These are phyloP conservation scores for Spiraea crenata DNA, from an alignment of 331 rosid species.

Conservation along the genomic window DNA sequence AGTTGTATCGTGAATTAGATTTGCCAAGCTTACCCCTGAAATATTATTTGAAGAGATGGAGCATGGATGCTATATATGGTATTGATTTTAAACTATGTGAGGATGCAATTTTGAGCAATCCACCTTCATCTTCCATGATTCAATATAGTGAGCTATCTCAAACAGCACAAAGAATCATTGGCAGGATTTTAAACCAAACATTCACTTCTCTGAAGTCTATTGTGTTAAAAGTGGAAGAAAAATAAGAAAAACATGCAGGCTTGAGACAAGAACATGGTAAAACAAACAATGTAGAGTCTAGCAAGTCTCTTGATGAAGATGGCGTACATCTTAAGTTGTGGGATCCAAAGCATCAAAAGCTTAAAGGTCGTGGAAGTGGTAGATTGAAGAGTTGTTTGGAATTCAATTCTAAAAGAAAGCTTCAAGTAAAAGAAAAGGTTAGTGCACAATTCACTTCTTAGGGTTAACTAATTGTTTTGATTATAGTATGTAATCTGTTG, in stretches of 20 bases:
- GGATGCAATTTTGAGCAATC: not conserved
- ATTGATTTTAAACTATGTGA: not conserved
- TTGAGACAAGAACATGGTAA: not conserved
- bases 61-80: not conserved
- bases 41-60: not conserved
- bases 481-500: no score
- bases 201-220: not conserved
- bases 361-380: not conserved
- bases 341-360: not conserved
- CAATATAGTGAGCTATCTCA: not conserved
- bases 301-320: not conserved
- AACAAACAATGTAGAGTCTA: not conserved
- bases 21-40: not conserved
- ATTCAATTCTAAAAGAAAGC: not conserved
- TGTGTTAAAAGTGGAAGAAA: not conserved
- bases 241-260: not conserved
- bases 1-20: not conserved
- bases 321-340: not conserved
- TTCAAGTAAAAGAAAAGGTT: slow-evolving; percentile 3
- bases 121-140: not conserved
- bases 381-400: not conserved
- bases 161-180: slow-evolving; percentile 6
- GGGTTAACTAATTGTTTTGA: no score
- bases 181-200: no score
- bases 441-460: no score